phyloP scores from a whole-genome alignment of 2,329 filamentous ascomycete genomes.

The Talaromyces sp. region DNA sequence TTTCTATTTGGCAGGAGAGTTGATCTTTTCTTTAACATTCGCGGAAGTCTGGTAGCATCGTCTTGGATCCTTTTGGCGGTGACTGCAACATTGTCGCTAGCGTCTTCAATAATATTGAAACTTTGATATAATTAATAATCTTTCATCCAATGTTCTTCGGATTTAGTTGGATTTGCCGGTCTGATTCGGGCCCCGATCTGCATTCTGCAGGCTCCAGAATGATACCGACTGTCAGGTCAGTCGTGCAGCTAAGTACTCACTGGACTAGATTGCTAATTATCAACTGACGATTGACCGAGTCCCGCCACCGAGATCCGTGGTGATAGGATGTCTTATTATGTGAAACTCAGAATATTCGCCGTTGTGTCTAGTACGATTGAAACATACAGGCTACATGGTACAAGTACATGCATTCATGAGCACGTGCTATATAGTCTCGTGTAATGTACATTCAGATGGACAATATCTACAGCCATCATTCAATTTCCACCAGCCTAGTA shows the following conservation, averaged over 20 bases:
- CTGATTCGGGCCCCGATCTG: neutral
- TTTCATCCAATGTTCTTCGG: no score
- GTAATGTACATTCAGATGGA: neutral
- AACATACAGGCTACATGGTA: neutral
- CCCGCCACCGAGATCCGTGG: neutral
- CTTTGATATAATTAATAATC: neutral
- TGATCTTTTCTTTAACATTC: neutral
- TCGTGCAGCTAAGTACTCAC: no score
- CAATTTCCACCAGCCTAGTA: slow-evolving; percentile 22
- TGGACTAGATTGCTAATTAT: neutral
- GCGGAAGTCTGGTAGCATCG: neutral
- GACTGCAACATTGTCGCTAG: neutral
- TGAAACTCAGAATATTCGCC: no score
- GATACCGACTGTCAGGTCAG: no score
- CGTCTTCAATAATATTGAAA: neutral
- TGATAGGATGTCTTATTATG: neutral
- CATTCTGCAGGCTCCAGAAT: neutral
- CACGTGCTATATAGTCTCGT: neutral
- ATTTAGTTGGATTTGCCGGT: neutral
- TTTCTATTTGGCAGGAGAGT: neutral
- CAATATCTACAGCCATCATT: neutral
- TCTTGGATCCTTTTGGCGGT: neutral
- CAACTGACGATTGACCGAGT: neutral
- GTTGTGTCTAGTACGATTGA: neutral
- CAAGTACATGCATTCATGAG: neutral